Percentiles rank a stretch among this genome's conserved stretches.
phyloP scores from a whole-genome alignment of 2,329 filamentous ascomycete genomes.

The Aspergillus sp. region DNA sequence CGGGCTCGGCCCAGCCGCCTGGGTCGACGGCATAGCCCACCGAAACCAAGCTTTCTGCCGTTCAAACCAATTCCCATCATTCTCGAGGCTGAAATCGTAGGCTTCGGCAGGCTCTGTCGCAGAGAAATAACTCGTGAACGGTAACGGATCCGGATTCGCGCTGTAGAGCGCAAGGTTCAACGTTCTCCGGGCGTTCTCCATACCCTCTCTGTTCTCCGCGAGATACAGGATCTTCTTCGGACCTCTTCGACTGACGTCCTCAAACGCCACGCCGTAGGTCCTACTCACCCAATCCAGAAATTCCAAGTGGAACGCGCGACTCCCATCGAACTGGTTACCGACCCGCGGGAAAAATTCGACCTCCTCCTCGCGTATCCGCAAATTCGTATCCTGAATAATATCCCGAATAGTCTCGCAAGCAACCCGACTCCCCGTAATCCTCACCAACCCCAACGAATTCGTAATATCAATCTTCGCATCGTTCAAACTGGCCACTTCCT shows the following conservation, averaged over 20 bases:
- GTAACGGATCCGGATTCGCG: slow-evolving; percentile 11
- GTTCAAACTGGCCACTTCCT: slow-evolving; percentile 29
- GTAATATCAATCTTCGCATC: slow-evolving; percentile 32
- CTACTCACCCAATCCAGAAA: slow-evolving; percentile 30
- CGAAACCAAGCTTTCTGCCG: slow-evolving; percentile 31
- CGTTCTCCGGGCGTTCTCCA: slow-evolving; percentile 28
- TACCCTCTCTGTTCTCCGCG: slow-evolving; percentile 22
- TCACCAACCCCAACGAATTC: slow-evolving; percentile 25
- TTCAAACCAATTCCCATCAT: slow-evolving; percentile 25
- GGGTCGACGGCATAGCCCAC: slow-evolving; percentile 27
- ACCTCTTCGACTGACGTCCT: slow-evolving; percentile 11
- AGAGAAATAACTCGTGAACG: slow-evolving; percentile 31
- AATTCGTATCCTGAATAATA: slow-evolving; percentile 24
- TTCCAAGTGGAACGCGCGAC: slow-evolving; percentile 14
- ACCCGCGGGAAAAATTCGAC: slow-evolving; percentile 17
- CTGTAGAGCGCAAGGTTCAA: slow-evolving; percentile 26
- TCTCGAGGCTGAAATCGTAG: slow-evolving; percentile 18
- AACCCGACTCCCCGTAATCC: slow-evolving; percentile 27
- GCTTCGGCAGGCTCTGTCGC: slow-evolving; percentile 20
- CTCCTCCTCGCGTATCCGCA: slow-evolving; percentile 24
- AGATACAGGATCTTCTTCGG: slow-evolving; percentile 28
- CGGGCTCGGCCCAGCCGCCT: slow-evolving; percentile 11
- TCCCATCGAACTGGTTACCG: slow-evolving; percentile 8
- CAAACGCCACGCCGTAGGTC: slow-evolving; percentile 25
- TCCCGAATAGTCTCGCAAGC: slow-evolving; percentile 29